Conservation (phyloP, 768 basidiomycete genomes). For the Paxillus involutus region DNA sequence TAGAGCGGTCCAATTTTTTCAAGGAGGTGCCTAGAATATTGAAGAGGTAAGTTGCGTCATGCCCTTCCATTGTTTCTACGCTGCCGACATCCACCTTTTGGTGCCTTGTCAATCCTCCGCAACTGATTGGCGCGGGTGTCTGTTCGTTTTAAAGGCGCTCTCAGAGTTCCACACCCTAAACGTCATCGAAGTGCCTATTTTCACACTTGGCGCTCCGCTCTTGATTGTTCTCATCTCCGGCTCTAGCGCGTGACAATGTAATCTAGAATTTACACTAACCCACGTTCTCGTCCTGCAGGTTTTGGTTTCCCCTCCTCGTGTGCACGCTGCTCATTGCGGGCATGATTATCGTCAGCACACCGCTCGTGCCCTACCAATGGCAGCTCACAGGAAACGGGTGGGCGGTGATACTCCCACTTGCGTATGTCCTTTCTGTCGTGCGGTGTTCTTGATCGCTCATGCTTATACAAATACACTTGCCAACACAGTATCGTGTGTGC, state of each 20-base stretch:
- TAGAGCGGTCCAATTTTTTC: constrained; percentile 88
- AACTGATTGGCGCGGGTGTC: too few relatives aligned
- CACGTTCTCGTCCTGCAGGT: constrained; percentile 19
- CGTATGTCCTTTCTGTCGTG: constrained; percentile 41
- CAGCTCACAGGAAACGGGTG: constrained; percentile 57
- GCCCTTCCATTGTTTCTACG: constrained; percentile 19
- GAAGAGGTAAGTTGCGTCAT: constrained; percentile 42
- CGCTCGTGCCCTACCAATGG: constrained; percentile 66
- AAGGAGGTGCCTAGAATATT: constrained; percentile 83
- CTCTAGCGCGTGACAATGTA: constrained; percentile 4
- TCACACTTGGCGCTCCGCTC: neutral
- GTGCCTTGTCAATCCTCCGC: neutral
- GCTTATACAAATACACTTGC: constrained; percentile 1
- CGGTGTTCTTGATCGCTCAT: neutral
- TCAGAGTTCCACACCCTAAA: too few relatives aligned
- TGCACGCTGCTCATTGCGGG: constrained; percentile 51
- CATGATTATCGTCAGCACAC: constrained; percentile 57
- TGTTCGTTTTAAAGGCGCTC: too few relatives aligned
- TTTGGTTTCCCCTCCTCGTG: constrained; percentile 43
- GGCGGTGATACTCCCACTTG: constrained; percentile 78
- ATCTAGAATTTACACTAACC: constrained; percentile 14
- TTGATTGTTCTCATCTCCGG: neutral
- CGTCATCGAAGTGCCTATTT: neutral
- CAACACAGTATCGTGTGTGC: constrained; percentile 52
- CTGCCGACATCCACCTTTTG: neutral